Conservation (phyloP, 441 rosid species). For the Syzygium malaccense region DNA sequence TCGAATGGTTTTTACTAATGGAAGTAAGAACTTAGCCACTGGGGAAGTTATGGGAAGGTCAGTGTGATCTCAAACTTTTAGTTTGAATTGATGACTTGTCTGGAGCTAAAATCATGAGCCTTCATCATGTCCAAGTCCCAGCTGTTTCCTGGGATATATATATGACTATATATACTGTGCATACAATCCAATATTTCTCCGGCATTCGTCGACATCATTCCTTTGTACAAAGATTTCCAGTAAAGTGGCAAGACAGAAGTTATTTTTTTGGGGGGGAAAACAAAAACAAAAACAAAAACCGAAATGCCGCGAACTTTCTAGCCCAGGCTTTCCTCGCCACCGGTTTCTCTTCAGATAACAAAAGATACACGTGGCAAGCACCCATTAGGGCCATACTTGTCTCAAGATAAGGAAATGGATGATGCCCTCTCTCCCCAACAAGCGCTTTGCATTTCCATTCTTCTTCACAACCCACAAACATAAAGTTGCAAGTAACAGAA, state of each 20-base stretch:
- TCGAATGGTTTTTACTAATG: neutral
- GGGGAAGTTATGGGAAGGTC: too few species aligned
- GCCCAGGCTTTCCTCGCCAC: neutral
- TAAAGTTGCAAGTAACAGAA: neutral
- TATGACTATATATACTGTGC: neutral
- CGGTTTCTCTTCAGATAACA: neutral
- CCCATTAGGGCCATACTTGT: neutral
- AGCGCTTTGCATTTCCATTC: neutral
- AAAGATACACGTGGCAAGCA: conserved; percentile 4
- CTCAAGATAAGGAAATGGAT: conserved; percentile 5
- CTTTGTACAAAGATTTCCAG: neutral
- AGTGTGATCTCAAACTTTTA: too few species aligned
- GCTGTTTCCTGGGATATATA: too few species aligned
- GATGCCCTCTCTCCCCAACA: neutral
- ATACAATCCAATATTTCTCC: neutral
- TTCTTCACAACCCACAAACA: neutral
- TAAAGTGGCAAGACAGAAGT: neutral
- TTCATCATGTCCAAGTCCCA: too few species aligned
- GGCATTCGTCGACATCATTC: neutral
- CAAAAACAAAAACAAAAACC: neutral
- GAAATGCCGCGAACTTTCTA: neutral
- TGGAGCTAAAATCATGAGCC: too few species aligned
- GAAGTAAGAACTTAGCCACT: neutral
- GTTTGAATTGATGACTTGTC: too few species aligned
- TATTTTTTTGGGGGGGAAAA: too few species aligned